Evolutionary conservation across 768 basidiomycete genomes (phyloP), one percentile per base, ranked within the genome.

Genomic region (Mycena haematopus): DNA sequence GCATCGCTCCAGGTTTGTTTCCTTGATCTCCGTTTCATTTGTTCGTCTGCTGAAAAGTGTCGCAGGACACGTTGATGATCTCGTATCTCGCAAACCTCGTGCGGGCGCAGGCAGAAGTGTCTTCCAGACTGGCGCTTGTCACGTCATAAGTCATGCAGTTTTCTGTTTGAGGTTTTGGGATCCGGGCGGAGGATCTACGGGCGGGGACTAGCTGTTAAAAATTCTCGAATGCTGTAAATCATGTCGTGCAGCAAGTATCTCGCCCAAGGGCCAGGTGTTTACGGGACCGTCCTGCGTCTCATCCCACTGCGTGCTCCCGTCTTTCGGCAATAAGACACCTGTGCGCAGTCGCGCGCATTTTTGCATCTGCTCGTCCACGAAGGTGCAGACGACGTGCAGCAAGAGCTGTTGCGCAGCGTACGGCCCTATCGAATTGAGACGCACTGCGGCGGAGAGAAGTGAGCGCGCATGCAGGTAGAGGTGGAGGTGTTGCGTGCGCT

Each of bases 211-310:
- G 76, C 90, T 92, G 76, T 99, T 99, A 82, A 99, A 99, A 66
- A 99, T 94, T 62, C 96, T 84, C 46, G 94, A 96, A 77, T 99
- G 96, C 75, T 95, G 93, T 70, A 95, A 77, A 77, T 98, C 96
- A 75, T 99, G 97, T 61, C 97, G 82, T 42, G 87, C 85, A 36
- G 91, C 88, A 29, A 99, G 81, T 42, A 99, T 90, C 77, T 99
- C 97, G 19, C 95, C 96, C 21, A 99, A 75, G 0, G 96, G 97
- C 96, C 96, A 99, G 17, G 93, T 98, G 69, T 88, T 95, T 38
- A 90, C 89, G 5, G 96, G 95, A 0, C 87, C 90, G 35, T 78
- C 68, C 13, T 78, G 70, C 14, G 69, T 71, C 33, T 80, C 77
- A 62, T 84, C 79, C 63, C 82, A 82, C 8, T 62, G 9, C 61